Base-by-base conservation (phyloP, 192 early-diverging fungal species). In the Backusella tuberculispora region DNA sequence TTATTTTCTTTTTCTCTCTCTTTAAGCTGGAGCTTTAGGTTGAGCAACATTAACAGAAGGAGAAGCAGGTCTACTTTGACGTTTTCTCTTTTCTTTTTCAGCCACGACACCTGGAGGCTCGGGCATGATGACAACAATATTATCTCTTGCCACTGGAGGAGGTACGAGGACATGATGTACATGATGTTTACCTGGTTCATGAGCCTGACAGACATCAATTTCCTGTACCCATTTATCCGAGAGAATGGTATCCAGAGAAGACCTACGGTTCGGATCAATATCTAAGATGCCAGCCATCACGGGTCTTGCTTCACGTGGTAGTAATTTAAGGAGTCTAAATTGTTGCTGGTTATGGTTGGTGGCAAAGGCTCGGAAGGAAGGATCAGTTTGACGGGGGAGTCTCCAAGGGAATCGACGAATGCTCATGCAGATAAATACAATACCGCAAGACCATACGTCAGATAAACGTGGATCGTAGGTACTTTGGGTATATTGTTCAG, bases 371-470 rank as follows among this genome's bases (percentile, higher is more conserved):
- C 91, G 87, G 68, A 85, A 89, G 3, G 90, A 90, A 41, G 83
- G 85, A 72, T 93, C 90, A 4, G 75, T 74, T 5, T 71, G 44
- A 43, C 84, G 85, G 38, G 91, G 85, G 0, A 87, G 73, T 34
- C 86, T 75, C 91, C 92, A 94, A 17, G 90, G 90, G 72, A 93
- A 92, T 67, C 90, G 86, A 44, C 88, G 87, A 21, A 90, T 79
- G 21, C 84, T 85, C 88, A 93, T 88, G 69, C 91, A 92, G 66
- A 92, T 85, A 81, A 91, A 95, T 71, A 97, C 95, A 68, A 98
- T 95, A 47, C 94, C 97, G 38, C 90, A 74, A 6, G 92, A 91
- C 97, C 97, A 98, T 14, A 98, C 83, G 82, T 98, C 97, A 0
- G 94, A 90, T 14, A 84, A 76, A 67, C 94, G 90, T 7, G 92